These are phyloP conservation scores for Axilococcus clingmanii DNA, from an alignment of 139 green algal species.

Conservation along the genomic window DNA sequence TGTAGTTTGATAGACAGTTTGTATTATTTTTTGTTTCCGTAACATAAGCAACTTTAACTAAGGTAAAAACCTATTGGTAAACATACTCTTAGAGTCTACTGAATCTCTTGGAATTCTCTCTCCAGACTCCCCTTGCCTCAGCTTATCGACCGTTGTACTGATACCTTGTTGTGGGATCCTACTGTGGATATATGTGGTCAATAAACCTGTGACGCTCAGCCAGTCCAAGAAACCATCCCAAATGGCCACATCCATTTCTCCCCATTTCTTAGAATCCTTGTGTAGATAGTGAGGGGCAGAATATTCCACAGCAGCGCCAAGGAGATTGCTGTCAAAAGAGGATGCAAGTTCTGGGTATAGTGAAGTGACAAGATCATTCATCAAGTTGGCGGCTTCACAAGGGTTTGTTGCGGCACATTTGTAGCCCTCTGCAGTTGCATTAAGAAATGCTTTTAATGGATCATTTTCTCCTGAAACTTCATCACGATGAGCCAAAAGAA, in stretches of 20 bases:
- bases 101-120: slow-evolving; percentile 30
- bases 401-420: slow-evolving; percentile 40
- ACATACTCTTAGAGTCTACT: slow-evolving; percentile 30
- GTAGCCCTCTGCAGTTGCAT: slow-evolving; percentile 49
- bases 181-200: slow-evolving; percentile 40
- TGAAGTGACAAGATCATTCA: not conserved
- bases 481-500: slow-evolving; percentile 49
- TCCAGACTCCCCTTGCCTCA: slow-evolving; percentile 49
- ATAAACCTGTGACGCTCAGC: slow-evolving; percentile 42
- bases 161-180: not conserved
- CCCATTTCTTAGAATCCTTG: slow-evolving; percentile 19
- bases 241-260: slow-evolving; percentile 23
- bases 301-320: not conserved
- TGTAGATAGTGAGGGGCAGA: not conserved
- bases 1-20: too few species aligned
- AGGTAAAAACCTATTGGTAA: slow-evolving; percentile 62
- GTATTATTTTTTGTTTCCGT: not conserved
- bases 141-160: slow-evolving; percentile 41
- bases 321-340: slow-evolving; percentile 24
- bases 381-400: slow-evolving; percentile 30
- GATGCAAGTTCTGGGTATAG: slow-evolving; percentile 23
- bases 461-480: slow-evolving; percentile 14
- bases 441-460: slow-evolving; percentile 31
- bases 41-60: not conserved
- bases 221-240: slow-evolving; percentile 70